Evolutionary conservation across 306 rosid genomes (phyloP).

Genomic region (Ziziphus jujuba): DNA sequence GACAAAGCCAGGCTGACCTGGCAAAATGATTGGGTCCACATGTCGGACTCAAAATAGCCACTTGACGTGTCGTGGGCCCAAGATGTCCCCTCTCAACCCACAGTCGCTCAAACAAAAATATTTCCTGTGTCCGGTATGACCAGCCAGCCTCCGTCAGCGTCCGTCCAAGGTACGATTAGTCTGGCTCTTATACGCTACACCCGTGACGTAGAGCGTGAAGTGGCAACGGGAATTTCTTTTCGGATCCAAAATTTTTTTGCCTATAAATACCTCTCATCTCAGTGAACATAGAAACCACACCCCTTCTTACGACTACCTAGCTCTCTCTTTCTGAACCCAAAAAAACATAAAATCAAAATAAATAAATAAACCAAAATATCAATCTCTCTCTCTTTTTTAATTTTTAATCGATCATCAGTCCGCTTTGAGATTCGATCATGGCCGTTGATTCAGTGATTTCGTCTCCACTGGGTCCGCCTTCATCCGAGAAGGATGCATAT

Average conservation of each 20-base stretch:
- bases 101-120: conserved; percentile 14
- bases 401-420: not conserved
- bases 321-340: not conserved
- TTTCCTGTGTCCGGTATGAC: conserved; percentile 24
- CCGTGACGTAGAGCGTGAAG: conserved; percentile 27
- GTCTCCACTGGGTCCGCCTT: conserved; percentile 34
- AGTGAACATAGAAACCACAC: not conserved
- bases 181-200: conserved; percentile 8
- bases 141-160: conserved; percentile 21
- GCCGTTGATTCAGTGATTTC: conserved; percentile 39
- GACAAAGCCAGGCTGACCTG: conserved; percentile 39
- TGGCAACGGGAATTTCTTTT: not conserved
- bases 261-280: conserved; percentile 36
- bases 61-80: conserved; percentile 55
- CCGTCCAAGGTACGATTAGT: conserved; percentile 32
- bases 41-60: conserved; percentile 32
- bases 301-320: not conserved
- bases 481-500: conserved; percentile 47
- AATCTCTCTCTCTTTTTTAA: not conserved
- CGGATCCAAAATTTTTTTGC: not conserved
- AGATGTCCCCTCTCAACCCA: conserved; percentile 31
- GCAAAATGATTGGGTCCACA: conserved; percentile 37
- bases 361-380: not conserved
- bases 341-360: no score
- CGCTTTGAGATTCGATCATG: conserved; percentile 33